phyloP scores from a whole-genome alignment of 2,329 filamentous ascomycete species.

The Penicillium concentricum region DNA sequence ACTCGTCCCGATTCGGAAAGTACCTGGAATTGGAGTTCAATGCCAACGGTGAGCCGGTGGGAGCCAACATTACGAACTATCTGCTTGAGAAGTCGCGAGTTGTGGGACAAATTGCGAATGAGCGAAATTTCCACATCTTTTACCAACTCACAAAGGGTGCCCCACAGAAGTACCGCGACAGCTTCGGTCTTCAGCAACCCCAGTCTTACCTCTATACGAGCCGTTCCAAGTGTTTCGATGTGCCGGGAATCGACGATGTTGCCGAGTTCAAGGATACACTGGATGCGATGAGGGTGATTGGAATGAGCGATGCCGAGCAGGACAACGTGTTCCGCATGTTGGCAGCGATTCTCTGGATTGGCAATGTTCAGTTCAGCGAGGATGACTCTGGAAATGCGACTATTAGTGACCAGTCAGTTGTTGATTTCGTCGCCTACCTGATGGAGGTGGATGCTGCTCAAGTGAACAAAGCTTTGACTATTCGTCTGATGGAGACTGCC shows the following conservation, averaged over 20 bases:
- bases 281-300: constrained; percentile 93
- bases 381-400: constrained; percentile 85
- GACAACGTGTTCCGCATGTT: constrained; percentile 97
- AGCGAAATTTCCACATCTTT: constrained; percentile 99
- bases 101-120: constrained; percentile 89
- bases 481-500: constrained; percentile 75
- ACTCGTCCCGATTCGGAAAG: constrained; percentile 97
- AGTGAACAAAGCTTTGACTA: constrained; percentile 83
- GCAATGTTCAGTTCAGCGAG: constrained; percentile 88
- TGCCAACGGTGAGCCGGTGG: constrained; percentile 81
- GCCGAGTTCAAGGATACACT: constrained; percentile 87
- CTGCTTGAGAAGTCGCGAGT: constrained; percentile 93
- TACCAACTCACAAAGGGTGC: constrained; percentile 98
- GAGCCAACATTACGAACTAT: constrained; percentile 98
- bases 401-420: constrained; percentile 83
- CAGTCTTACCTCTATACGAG: constrained; percentile 94
- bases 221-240: constrained; percentile 89
- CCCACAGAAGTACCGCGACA: constrained; percentile 78
- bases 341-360: constrained; percentile 86
- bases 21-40: constrained; percentile 98
- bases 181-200: constrained; percentile 87
- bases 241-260: constrained; percentile 88
- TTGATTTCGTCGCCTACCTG: constrained; percentile 92
- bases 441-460: constrained; percentile 80
- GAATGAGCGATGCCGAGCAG: constrained; percentile 81